Evolutionary conservation across 2,329 filamentous ascomycete genomes (phyloP), one percentile per base, ranked within the genome.

Genomic region (Ciborinia camelliae): DNA sequence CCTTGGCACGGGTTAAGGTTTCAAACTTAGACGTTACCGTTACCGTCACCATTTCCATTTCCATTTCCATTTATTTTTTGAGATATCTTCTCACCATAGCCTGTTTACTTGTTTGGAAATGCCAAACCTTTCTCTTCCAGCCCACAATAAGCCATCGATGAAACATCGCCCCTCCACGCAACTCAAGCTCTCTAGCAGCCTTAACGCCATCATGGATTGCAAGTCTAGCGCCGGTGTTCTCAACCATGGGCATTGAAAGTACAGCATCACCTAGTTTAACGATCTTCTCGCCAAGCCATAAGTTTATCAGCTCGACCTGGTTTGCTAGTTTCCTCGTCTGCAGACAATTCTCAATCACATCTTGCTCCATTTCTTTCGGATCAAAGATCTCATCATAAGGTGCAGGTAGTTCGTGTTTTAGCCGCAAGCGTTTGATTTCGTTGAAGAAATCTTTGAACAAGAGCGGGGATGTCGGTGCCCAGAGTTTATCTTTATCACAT

Each of bases 231-330:
- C 70, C 68, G 12, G 68, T 65, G n/a, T 65, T 70, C 28, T 65
- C 69, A 28, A 73, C 47, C 50, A 72, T 67, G 37, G 69, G 68
- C 64, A 68, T 66, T 12, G 62, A 63, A 64, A 70, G 68, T 23
- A 32, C 8, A 18, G 54, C 54, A 26, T 58, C 54, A 23, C 54
- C 54, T 26, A 58, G 18, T 15, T 58, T 58, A 15, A 45, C 18
- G 23, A 58, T 47, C 39, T 35, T 58, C 14, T 58, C 28, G 35
- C 59, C 14, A 3, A 1, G 28, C 59, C 59, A 62, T 26, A 52
- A 5, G 14, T 37, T 39, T 28, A 62, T 62, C 30, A 28, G 15
- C n/a, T 62, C 28, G 28, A 23, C 18, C 37, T 53, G 59, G 5
- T 39, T 3, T 52, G n/a, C 41, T 20, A 15, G 20, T 15, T 32